Base-by-base conservation (phyloP, 163 green algal genomes). In the Chlamydomonas reinhardtii region DNA sequence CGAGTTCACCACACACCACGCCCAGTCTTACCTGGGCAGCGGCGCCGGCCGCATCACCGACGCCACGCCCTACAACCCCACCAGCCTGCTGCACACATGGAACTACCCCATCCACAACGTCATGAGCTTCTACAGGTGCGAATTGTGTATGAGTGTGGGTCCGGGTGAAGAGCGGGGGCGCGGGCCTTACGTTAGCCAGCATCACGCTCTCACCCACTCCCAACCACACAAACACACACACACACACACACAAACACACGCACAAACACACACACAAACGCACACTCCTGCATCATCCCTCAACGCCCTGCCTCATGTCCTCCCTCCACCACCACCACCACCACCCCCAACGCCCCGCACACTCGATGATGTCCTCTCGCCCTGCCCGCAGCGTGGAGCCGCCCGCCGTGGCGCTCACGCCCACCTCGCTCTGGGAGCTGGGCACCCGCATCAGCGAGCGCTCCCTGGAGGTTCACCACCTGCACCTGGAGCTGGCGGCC, bases 51-150 rank as follows among this genome's bases (percentile, higher is more conserved):
- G 79, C 34, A 78, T 85, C 48, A 43, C 52, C 14, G 12, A 61
- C 20, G 0, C 48, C 20, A 56, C 48, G 32, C 24, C 52, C 52
- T 85, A 85, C 79, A 27, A 85, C 34, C 52, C 68, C 15, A 6
- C 15, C 65, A 73, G 43, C 54, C 71, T 87, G 29, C 9, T 87
- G 52, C 81, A 87, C 70, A 56, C 34, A 0, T 87, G 81, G 81
- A 87, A 87, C 59, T 87, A 87, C 71, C 81, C 81, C 22, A 25
- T 35, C 11, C 64, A 37, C 34, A 16, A 31, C 12, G 37, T 48
- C n/a, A 66, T 76, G 31, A 31, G 74, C 22, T 87, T 66, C 70
- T 87, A 74, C 81, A 87, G 81, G 81, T 87, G 39, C 5, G 39
- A n/a, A n/a, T n/a, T n/a, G n/a, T n/a, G n/a, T n/a, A n/a, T n/a